Percentiles rank a stretch among this genome's conserved stretches.
phyloP scores from a whole-genome alignment of 2,329 filamentous ascomycete species.

The Fusarium sp. region DNA sequence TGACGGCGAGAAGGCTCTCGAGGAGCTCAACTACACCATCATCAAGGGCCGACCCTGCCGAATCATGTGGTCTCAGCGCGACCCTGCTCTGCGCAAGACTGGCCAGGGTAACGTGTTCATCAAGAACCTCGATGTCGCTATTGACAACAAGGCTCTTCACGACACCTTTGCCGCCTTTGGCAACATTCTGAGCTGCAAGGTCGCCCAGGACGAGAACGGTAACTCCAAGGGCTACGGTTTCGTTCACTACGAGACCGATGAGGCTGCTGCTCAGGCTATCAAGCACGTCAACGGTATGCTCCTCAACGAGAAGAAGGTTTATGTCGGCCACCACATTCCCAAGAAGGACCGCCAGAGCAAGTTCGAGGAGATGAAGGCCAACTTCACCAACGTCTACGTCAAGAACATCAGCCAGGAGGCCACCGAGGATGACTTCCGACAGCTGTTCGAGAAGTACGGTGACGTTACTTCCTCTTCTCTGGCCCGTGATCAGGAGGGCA shows the following conservation, averaged over 20 bases:
- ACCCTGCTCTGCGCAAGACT: conserved; percentile 98
- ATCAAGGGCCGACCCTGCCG: conserved; percentile 99
- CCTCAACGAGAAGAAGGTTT: conserved; percentile 99
- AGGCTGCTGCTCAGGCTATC: conserved; percentile 96
- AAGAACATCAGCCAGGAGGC: conserved; percentile 94
- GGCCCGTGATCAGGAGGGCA: conserved; percentile 87
- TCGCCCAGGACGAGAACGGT: conserved; percentile 95
- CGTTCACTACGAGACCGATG: conserved; percentile 99
- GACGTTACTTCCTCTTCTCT: conserved; percentile 96
- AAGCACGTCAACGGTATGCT: conserved; percentile 99
- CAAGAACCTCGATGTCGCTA: conserved; percentile 98
- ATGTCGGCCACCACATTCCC: conserved; percentile 98
- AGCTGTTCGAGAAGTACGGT: conserved; percentile 90
- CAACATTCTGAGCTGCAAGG: conserved; percentile 99
- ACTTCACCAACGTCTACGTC: conserved; percentile 99
- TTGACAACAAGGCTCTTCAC: conserved; percentile 99
- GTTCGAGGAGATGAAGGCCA: conserved; percentile 99
- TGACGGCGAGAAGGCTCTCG: conserved; percentile 97
- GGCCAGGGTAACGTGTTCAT: conserved; percentile 99
- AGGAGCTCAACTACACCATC: conserved; percentile 99
- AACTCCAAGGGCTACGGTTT: conserved; percentile 99
- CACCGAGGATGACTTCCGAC: conserved; percentile 93
- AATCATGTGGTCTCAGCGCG: conserved; percentile 99
- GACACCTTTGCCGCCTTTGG: conserved; percentile 99
- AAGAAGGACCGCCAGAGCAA: conserved; percentile 99